These are phyloP conservation scores for Globisporangium iwayamae DNA, from an alignment of 352 stramenopile species.

Conservation along the genomic window DNA sequence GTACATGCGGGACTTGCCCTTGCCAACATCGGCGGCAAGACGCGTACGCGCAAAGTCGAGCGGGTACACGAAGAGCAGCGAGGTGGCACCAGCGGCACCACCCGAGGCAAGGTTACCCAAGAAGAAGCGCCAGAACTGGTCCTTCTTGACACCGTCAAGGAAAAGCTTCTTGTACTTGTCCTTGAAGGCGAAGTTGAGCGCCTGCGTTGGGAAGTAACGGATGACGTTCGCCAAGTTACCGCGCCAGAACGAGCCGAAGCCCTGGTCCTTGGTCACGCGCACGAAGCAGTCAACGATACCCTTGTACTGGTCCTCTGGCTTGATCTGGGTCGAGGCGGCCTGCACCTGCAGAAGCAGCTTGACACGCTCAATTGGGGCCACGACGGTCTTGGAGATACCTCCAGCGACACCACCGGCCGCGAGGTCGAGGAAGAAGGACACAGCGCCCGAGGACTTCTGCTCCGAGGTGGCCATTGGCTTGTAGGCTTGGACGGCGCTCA, in stretches of 20 bases:
- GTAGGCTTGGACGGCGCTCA: conserved; percentile 75
- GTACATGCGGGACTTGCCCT: conserved; percentile 97
- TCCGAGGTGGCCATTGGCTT: conserved; percentile 80
- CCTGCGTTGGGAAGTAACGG: conserved; percentile 92
- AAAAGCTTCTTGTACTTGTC: conserved; percentile 93
- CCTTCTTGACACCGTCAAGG: conserved; percentile 90
- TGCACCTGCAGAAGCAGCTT: conserved; percentile 93
- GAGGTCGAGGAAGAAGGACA: conserved; percentile 82
- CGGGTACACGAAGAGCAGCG: conserved; percentile 96
- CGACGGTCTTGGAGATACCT: conserved; percentile 89
- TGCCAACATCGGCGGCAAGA: conserved; percentile 97
- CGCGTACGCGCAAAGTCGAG: conserved; percentile 98
- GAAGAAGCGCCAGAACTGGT: conserved; percentile 98
- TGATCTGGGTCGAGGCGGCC: conserved; percentile 88
- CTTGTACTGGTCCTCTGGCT: conserved; percentile 91
- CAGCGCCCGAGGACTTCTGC: conserved; percentile 34
- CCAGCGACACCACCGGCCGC: conserved; percentile 82
- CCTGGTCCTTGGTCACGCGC: conserved; percentile 88
- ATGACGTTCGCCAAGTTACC: conserved; percentile 92
- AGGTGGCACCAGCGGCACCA: conserved; percentile 96
- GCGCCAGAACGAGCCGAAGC: conserved; percentile 87
- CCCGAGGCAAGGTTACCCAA: conserved; percentile 97
- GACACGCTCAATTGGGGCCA: conserved; percentile 89
- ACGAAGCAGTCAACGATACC: conserved; percentile 89
- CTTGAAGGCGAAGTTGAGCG: conserved; percentile 93